Evolutionary conservation across 352 stramenopile species (phyloP), one percentile per base, ranked within the genome.

Genomic region (Globisporangium nagaii): DNA sequence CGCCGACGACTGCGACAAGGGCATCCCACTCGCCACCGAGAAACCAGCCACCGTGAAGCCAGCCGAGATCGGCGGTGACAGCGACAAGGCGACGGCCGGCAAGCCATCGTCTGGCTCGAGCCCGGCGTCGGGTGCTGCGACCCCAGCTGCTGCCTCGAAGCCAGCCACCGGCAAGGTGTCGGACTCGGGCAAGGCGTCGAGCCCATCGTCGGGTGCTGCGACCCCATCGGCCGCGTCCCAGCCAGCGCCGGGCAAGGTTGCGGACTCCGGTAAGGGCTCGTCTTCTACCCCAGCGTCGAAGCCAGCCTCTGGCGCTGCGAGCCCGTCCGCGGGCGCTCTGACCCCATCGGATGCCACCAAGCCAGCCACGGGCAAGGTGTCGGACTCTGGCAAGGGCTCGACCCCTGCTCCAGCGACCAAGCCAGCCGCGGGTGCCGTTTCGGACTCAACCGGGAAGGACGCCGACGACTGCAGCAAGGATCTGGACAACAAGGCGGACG

Each of bases 401-500:
- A 37, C 44, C 3, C 36, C 41, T 19, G 35, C 40, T 31, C 19
- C 31, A 37, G 32, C 11, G 0, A 62, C 31, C 45, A n/a, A n/a
- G n/a, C 53, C 25, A 15, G 30, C 49, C 9, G 51, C 45, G 17
- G 42, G 39, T 37, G 34, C 51, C 0, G 50, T 52, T 8, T 39
- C 43, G 0, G 25, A 40, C 8, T 41, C 51, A 15, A 69, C 46
- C 6, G 56, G 40, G 10, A 42, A 39, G 15, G 58, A 60, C 2
- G 27, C 59, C 4, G 57, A 58, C 5, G 51, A 58, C 47, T 54
- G 47, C 34, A 34, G 22, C 47, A 54, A 54, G 25, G 47, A 43
- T 3, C 31, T 63, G 1, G 71, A 65, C 53, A 68, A 56, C 13
- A 44, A 75, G 42, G 60, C 71, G 32, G 58, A 65, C 24, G 59